phyloP scores from a whole-genome alignment of 2,329 filamentous ascomycete genomes.

The Grosmannia clavigera region DNA sequence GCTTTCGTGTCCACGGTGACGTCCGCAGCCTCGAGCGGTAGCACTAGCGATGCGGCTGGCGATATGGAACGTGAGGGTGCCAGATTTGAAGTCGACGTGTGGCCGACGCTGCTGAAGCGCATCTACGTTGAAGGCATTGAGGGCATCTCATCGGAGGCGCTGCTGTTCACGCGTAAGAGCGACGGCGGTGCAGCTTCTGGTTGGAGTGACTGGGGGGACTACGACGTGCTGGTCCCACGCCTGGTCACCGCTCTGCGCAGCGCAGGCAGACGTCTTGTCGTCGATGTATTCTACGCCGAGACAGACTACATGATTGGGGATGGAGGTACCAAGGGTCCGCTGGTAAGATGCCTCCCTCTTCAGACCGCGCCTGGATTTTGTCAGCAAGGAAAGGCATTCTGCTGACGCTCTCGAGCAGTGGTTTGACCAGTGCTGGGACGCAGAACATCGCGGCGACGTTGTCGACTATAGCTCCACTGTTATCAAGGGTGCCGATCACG shows the following conservation, averaged over 20 bases:
- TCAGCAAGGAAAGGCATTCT: not conserved
- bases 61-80: conserved; percentile 1
- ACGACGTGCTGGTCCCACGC: conserved; percentile 17
- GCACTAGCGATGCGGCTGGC: not conserved
- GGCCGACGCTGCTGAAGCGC: conserved; percentile 10
- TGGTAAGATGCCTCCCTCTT: not conserved
- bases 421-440: conserved; percentile 18
- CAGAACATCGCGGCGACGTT: conserved; percentile 1
- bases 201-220: conserved; percentile 21
- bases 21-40: not conserved
- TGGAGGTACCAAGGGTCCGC: conserved; percentile 10
- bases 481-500: conserved; percentile 17
- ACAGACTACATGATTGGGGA: conserved; percentile 18
- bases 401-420: conserved; percentile 8
- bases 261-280: conserved; percentile 9
- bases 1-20: not conserved
- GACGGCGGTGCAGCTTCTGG: conserved; percentile 3
- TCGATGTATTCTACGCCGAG: conserved; percentile 18
- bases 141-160: conserved; percentile 17
- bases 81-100: conserved; percentile 13
- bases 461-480: conserved; percentile 15
- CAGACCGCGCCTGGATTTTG: too few species aligned
- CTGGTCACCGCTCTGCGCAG: conserved; percentile 13
- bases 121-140: conserved; percentile 15
- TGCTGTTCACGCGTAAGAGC: conserved; percentile 17